phyloP scores from a whole-genome alignment of 2,329 filamentous ascomycete genomes.

The Fusarium sacchari region DNA sequence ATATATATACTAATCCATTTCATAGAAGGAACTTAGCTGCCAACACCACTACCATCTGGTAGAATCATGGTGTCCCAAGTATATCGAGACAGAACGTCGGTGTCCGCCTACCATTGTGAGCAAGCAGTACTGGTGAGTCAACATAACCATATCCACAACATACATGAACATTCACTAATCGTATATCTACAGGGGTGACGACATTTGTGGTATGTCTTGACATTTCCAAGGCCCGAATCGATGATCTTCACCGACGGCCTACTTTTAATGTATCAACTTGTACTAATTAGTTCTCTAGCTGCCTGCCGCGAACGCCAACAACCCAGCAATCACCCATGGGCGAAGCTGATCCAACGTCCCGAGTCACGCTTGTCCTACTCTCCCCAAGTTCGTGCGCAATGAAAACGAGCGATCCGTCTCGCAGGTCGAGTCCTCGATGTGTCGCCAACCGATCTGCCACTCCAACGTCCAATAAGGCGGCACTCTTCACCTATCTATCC shows the following conservation, averaged over 20 bases:
- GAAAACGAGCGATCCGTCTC: constrained; percentile 11
- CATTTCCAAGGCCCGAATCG: constrained; percentile 14
- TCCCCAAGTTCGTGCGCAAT: constrained; percentile 46
- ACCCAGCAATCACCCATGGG: constrained; percentile 52
- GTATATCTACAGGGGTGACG: constrained; percentile 51
- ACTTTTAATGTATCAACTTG: constrained; percentile 6
- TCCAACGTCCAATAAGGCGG: constrained; percentile 12
- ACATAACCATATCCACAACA: background rate
- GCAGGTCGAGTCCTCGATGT: constrained; percentile 21
- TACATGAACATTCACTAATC: constrained; percentile 39
- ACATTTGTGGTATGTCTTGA: constrained; percentile 55
- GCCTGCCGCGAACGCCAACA: constrained; percentile 54
- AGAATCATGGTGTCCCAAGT: constrained; percentile 58
- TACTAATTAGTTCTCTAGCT: constrained; percentile 45
- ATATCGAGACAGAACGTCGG: constrained; percentile 56
- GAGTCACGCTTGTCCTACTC: constrained; percentile 43
- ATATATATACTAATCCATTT: constrained; percentile 16
- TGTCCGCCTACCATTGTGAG: constrained; percentile 56
- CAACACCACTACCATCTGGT: constrained; percentile 61
- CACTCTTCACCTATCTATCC: constrained; percentile 4
- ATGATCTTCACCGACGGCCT: constrained; percentile 4
- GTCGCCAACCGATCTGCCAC: constrained; percentile 23
- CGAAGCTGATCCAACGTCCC: constrained; percentile 51
- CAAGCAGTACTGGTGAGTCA: constrained; percentile 57
- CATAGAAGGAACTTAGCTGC: constrained; percentile 62